Conservation (phyloP, 1,284 basidiomycete species). For the Pholiota adiposa region DNA sequence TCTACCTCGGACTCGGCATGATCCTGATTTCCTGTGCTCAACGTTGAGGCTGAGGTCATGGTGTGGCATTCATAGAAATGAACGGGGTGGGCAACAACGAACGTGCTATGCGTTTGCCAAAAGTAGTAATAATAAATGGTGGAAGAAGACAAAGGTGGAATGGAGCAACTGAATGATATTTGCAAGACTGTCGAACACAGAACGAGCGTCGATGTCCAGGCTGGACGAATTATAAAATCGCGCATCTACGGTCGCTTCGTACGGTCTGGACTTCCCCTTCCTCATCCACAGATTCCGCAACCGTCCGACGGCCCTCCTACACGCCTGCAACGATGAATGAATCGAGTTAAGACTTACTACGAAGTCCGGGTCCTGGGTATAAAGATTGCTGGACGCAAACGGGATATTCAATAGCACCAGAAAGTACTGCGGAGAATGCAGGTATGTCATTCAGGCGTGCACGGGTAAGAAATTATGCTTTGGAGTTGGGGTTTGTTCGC, state of each 20-base stretch:
- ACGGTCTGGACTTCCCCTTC: background rate
- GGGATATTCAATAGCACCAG: background rate
- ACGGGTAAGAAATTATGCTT: background rate
- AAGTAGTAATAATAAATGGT: slow-evolving; percentile 4
- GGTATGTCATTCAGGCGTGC: background rate
- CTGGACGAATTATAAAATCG: background rate
- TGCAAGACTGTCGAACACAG: slow-evolving; percentile 43
- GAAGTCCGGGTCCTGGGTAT: background rate
- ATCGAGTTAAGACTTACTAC: background rate
- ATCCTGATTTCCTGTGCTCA: slow-evolving; percentile 1
- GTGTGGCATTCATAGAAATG: background rate
- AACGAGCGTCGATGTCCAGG: background rate
- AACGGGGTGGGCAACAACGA: slow-evolving; percentile 5
- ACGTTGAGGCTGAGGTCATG: background rate
- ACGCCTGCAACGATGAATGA: background rate
- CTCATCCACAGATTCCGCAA: background rate
- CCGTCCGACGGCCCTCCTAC: background rate
- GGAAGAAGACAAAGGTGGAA: background rate
- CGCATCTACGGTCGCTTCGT: background rate
- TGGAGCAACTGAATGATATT: background rate
- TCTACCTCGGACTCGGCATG: slow-evolving; percentile 4
- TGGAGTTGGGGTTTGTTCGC: background rate
- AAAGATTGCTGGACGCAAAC: background rate
- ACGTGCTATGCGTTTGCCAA: slow-evolving; percentile 6
- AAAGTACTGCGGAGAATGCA: background rate